Base-by-base conservation (phyloP, 75 land plant species). In the Cryptomeria japonica region DNA sequence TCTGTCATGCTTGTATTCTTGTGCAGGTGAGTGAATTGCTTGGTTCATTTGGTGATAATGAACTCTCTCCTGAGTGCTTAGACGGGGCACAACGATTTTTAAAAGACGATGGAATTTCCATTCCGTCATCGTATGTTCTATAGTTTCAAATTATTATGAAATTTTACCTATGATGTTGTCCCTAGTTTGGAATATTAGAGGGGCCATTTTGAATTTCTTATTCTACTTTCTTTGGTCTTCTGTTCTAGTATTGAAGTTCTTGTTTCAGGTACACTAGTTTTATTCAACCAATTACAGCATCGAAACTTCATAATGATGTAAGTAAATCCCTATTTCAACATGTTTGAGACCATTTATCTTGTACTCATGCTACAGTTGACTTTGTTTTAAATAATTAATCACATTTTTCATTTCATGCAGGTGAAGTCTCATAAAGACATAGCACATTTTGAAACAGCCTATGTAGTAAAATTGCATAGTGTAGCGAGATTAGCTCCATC, bases 41-140 rank as follows among this genome's bases (percentile, higher is more conserved):
- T 47, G 99, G 99, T 19, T 98, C 99, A 85, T 98, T 98, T 90
- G 99, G 98, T 85, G 99, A 98, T 87, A 98, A 98, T 91, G 99
- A 98, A 89, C 96, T 98, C 38, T 98, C 99, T 42, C 99, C 99
- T 12, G 99, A 98, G 88, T 98, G 99, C 83, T 92, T 98, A 88
- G 99, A 98, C 92, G 99, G 99, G 38, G 99, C 99, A 41, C 98
- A 98, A 85, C 87, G 97, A 77, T 97, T 97, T 90, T 88, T 98
- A 82, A 97, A 98, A 84, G 90, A 89, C 56, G 97, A 95, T 89
- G 99, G 99, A 25, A 94, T 98, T 84, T 98, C 99, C 47, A 97
- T 98, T 80, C 99, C 99, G 18, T 94, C 95, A n/a, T 92, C 99
- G 96, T 97, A 93, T 84, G 95, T 91, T 82, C 32, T 46, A 82